Conservation (phyloP, 2,329 filamentous ascomycete genomes). For the Colletotrichum salicis region DNA sequence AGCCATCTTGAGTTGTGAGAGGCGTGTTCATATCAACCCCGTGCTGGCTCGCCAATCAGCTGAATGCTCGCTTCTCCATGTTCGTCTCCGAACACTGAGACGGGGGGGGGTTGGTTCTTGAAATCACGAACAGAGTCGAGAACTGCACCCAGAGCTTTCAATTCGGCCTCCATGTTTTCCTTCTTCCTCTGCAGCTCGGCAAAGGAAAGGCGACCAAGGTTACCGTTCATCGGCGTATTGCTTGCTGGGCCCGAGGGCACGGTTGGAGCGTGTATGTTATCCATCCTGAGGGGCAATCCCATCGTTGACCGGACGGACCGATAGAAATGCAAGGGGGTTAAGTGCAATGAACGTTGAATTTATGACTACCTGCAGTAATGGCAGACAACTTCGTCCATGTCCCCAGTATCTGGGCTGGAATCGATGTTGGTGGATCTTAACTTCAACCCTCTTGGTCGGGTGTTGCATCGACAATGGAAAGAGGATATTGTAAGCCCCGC, state of each 20-base stretch:
- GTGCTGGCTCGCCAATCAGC: conserved; percentile 68
- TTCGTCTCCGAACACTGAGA: not conserved
- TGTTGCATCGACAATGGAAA: not conserved
- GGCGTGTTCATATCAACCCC: conserved; percentile 91
- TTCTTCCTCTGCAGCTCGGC: conserved; percentile 86
- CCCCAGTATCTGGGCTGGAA: not conserved
- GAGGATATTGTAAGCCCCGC: not conserved
- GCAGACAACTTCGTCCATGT: not conserved
- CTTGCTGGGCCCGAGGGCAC: conserved; percentile 80
- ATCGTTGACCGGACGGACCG: conserved; percentile 4
- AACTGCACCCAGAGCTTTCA: conserved; percentile 84
- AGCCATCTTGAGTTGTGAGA: conserved; percentile 89
- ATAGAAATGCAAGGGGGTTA: not conserved
- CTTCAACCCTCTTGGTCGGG: not conserved
- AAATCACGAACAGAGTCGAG: conserved; percentile 79
- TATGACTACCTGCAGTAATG: not conserved
- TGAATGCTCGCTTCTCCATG: conserved; percentile 28
- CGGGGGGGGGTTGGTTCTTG: not conserved
- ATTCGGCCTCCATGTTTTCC: conserved; percentile 84
- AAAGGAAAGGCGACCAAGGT: conserved; percentile 74
- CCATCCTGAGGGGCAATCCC: conserved; percentile 54
- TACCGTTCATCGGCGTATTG: conserved; percentile 68
- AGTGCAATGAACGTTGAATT: not conserved
- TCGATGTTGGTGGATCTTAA: not conserved
- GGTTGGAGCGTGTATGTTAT: conserved; percentile 68